phyloP scores from a whole-genome alignment of 1,139 yeast species.

The Kluyveromyces marxianus region DNA sequence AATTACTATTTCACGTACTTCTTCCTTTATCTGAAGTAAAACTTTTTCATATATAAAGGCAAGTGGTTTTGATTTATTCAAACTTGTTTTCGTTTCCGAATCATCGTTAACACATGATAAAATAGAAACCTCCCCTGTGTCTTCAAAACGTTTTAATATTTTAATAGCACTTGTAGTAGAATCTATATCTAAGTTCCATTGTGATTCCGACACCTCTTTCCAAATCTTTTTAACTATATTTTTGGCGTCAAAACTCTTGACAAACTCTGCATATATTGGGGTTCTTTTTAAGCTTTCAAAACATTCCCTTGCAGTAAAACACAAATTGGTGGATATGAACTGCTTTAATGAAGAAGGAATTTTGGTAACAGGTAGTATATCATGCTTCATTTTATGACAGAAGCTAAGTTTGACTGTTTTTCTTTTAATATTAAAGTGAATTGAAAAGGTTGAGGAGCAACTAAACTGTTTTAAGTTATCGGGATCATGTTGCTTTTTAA shows the following conservation, averaged over 20 bases:
- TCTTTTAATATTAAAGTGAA: background rate
- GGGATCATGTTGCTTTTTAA: background rate
- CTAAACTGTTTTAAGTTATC: background rate
- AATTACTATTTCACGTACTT: background rate
- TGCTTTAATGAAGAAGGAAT: background rate
- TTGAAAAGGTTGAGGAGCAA: background rate
- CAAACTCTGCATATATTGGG: background rate
- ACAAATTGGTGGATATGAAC: background rate
- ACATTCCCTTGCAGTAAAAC: background rate
- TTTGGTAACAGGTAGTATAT: background rate
- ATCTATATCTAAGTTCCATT: background rate
- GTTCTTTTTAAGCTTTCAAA: background rate
- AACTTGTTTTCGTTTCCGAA: background rate
- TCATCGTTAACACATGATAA: background rate
- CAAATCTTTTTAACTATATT: background rate
- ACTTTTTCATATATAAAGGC: background rate
- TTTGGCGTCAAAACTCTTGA: background rate
- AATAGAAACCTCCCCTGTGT: background rate
- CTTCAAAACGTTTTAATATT: background rate
- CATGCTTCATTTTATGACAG: background rate
- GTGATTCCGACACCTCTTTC: background rate
- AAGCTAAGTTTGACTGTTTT: background rate
- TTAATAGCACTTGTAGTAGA: background rate
- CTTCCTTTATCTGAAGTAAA: background rate
- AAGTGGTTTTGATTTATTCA: background rate